phyloP scores from a whole-genome alignment of 2,329 filamentous ascomycete genomes.

The Cladosporium sp. region DNA sequence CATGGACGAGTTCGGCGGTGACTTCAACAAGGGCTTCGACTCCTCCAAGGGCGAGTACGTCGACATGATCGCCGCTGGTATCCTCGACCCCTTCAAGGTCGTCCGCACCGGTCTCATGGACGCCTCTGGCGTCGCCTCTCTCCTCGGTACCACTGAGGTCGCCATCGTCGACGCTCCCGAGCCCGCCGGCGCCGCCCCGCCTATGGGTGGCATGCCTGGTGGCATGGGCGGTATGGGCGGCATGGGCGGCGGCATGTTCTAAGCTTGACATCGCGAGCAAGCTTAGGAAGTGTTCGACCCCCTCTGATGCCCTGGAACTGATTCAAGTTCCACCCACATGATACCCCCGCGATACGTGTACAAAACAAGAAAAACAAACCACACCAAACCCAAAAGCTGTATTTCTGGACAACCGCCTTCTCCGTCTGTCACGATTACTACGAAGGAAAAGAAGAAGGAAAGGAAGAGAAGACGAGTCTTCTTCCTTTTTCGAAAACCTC shows the following conservation, averaged over 20 bases:
- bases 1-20: slow-evolving; percentile 79
- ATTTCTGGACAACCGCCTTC: too few species aligned
- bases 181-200: slow-evolving; percentile 64
- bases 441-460: too few species aligned
- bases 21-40: slow-evolving; percentile 99
- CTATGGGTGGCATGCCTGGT: slow-evolving; percentile 37
- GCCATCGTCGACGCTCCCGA: slow-evolving; percentile 94
- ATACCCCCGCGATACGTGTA: slow-evolving; percentile 11
- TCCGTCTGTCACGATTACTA: too few species aligned
- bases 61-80: slow-evolving; percentile 95
- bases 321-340: slow-evolving; percentile 4
- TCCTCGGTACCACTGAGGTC: slow-evolving; percentile 96
- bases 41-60: slow-evolving; percentile 96
- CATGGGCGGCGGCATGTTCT: slow-evolving; percentile 57
- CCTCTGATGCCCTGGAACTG: not conserved
- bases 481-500: too few species aligned
- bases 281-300: not conserved
- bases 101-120: slow-evolving; percentile 94
- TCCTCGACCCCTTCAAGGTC: slow-evolving; percentile 98
- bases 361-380: not conserved
- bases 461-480: too few species aligned
- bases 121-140: slow-evolving; percentile 89
- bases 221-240: slow-evolving; percentile 58
- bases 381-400: too few species aligned
- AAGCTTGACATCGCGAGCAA: slow-evolving; percentile 26